Evolutionary conservation across 768 basidiomycete genomes (phyloP).

Genomic region (Pisolithus marmoratus): DNA sequence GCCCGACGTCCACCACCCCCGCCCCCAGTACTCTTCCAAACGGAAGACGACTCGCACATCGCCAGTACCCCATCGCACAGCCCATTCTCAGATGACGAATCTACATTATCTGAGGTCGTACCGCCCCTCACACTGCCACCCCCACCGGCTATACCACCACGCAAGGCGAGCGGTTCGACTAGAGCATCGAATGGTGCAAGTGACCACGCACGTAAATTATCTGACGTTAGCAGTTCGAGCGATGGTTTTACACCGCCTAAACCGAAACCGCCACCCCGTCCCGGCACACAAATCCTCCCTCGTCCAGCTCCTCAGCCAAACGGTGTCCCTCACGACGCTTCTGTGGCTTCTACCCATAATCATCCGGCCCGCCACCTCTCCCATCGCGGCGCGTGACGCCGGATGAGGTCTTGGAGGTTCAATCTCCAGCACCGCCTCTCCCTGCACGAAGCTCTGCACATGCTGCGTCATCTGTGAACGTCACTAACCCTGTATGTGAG

Average conservation of each 20-base stretch:
- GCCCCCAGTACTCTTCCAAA: conserved; percentile 14
- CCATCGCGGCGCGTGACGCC: conserved; percentile 29
- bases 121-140: conserved; percentile 10
- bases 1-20: conserved; percentile 16
- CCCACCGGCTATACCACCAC: conserved; percentile 3
- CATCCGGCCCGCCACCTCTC: conserved; percentile 32
- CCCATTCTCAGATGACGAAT: conserved; percentile 28
- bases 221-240: conserved; percentile 18
- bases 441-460: conserved; percentile 30
- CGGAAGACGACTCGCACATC: conserved; percentile 17
- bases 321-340: neutral
- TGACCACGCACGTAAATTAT: conserved; percentile 7
- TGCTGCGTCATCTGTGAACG: neutral
- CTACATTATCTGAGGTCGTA: conserved; percentile 19
- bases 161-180: conserved; percentile 7
- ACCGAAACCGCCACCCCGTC: conserved; percentile 20
- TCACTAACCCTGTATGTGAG: conserved; percentile 12
- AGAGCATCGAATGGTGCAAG: neutral
- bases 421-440: conserved; percentile 18
- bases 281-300: conserved; percentile 11
- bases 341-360: conserved; percentile 9
- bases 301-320: conserved; percentile 15
- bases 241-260: conserved; percentile 13
- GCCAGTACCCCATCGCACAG: conserved; percentile 16
- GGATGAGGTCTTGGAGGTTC: conserved; percentile 7